Evolutionary conservation across 139 green algal species (phyloP), one percentile per base, ranked within the genome.

Genomic region (Auxenochlorella pyrenoidosa): DNA sequence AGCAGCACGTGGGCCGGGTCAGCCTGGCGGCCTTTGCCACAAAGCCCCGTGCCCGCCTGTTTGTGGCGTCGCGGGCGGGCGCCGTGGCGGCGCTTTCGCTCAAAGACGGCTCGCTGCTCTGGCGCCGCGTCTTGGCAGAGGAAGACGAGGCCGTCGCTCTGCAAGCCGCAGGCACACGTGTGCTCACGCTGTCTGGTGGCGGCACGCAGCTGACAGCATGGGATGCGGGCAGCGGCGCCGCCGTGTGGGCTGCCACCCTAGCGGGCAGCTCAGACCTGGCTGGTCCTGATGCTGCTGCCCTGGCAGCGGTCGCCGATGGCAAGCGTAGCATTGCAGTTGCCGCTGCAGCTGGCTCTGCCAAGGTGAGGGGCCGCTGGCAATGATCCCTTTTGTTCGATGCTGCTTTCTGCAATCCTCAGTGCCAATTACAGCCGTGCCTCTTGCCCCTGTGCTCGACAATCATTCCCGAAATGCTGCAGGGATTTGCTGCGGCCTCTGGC

Each of bases 1-100:
- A 89, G 58, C 84, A 94, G n/a, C 82, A 94, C 68, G 83, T 98
- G 0, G 96, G 96, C 4, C n/a, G 84, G 2, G 82, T 93, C 0
- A 66, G 34, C 1, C 30, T 44, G 2, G 93, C 92, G 12, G 38
- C 59, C 0, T 92, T 96, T 4, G 71, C 51, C 36, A 82, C 92
- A 21, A 79, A 59, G 6, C 83, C 77, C 44, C 91, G 92, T 36
- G 79, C 90, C 0, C 60, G 84, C 3, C 51, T 95, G 3, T 93
- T 89, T 70, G 83, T 96, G 0, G 76, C 88, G 0, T 96, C 94
- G 0, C 43, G 43, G 2, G 86, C 93, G 51, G 78, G 84, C 26
- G 87, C 94, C 2, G 34, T 97, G 38, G 94, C 91, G 15, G 89
- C 90, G 2, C 83, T 97, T 19, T 90, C 93, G 30, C 76, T 93